phyloP scores from a whole-genome alignment of 768 basidiomycete genomes.

The Hypsizygus marmoreus region DNA sequence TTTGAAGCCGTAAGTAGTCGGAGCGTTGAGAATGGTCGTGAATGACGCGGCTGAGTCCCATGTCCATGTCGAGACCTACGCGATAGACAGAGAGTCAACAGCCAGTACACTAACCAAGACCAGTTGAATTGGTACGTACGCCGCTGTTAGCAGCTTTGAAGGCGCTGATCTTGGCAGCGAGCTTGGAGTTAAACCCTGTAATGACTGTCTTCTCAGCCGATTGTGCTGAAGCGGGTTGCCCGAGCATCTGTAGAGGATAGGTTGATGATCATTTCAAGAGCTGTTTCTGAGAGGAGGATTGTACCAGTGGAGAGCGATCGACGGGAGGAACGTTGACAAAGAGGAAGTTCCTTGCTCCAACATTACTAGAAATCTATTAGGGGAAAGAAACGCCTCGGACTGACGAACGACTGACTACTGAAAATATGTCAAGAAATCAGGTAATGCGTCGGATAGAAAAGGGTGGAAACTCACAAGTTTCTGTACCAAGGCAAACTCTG shows the following conservation, averaged over 20 bases:
- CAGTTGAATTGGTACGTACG: slow-evolving; percentile 31
- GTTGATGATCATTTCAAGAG: neutral
- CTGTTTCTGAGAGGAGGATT: neutral
- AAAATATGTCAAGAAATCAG: neutral
- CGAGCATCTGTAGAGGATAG: slow-evolving; percentile 44
- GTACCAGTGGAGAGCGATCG: slow-evolving; percentile 45
- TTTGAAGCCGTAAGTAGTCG: slow-evolving; percentile 55
- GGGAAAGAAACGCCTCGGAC: slow-evolving; percentile 28
- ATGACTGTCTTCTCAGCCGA: slow-evolving; percentile 49
- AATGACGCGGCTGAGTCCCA: slow-evolving; percentile 56
- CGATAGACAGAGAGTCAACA: neutral
- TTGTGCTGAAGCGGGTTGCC: slow-evolving; percentile 39
- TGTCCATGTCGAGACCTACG: slow-evolving; percentile 46
- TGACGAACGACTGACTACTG: slow-evolving; percentile 1
- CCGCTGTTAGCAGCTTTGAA: slow-evolving; percentile 48
- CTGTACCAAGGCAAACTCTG: slow-evolving; percentile 52
- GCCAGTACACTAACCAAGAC: neutral
- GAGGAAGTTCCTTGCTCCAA: slow-evolving; percentile 59
- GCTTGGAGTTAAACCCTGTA: slow-evolving; percentile 50
- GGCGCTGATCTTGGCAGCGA: slow-evolving; percentile 38
- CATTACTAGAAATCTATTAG: slow-evolving; percentile 31
- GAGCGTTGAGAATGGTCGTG: slow-evolving; percentile 48
- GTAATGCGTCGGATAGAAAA: neutral
- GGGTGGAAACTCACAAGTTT: slow-evolving; percentile 40
- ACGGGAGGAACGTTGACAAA: slow-evolving; percentile 46